phyloP scores from a whole-genome alignment of 257 asterid species.

The Nicotiana noctiflora region DNA sequence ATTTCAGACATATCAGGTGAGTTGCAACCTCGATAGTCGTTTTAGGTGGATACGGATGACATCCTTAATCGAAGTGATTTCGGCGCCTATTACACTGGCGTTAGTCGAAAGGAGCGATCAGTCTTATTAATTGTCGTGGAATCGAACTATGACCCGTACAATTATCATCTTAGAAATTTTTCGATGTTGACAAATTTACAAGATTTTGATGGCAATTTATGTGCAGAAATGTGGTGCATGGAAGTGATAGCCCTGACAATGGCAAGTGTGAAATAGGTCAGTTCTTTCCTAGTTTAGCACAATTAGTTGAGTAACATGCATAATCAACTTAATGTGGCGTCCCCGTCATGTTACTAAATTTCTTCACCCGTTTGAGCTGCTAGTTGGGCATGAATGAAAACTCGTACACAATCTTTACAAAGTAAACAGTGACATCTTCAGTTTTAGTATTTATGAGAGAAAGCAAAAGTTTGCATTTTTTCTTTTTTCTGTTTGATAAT shows the following conservation, averaged over 20 bases:
- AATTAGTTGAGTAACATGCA: neutral
- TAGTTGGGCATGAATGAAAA: neutral
- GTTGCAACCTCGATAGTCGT: too few species aligned
- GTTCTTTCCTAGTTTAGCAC: neutral
- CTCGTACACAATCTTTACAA: neutral
- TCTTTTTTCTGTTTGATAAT: neutral
- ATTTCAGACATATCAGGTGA: too few species aligned
- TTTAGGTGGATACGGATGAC: too few species aligned
- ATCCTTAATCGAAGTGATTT: too few species aligned
- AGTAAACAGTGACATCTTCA: neutral
- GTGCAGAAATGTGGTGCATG: constrained; percentile 91
- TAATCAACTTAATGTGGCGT: neutral
- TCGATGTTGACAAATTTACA: neutral
- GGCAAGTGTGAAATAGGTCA: constrained; percentile 85
- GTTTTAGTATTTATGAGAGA: neutral
- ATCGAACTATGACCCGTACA: too few species aligned
- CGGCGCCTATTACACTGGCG: too few species aligned
- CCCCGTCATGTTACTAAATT: neutral
- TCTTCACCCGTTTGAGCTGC: neutral
- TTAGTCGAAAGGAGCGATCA: too few species aligned
- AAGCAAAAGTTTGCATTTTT: neutral
- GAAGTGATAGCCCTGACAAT: constrained; percentile 92
- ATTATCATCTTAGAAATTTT: neutral
- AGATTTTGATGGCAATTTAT: neutral
- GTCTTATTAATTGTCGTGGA: too few species aligned